Base-by-base conservation (phyloP, 2,329 filamentous ascomycete species). In the Daldinia sp. region DNA sequence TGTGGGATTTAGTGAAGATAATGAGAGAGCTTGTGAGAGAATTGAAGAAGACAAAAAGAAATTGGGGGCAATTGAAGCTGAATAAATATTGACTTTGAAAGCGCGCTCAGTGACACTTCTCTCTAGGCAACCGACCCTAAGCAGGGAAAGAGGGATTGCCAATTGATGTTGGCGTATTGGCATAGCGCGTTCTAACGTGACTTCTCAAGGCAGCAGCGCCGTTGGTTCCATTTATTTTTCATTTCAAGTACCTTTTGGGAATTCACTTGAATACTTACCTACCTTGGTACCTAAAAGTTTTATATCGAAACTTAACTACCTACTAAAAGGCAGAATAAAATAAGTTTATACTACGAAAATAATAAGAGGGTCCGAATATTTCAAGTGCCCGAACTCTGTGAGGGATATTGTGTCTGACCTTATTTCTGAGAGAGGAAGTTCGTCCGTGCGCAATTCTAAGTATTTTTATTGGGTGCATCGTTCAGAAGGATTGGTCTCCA, bases 121-220 rank as follows among this genome's bases (percentile, higher is more conserved):
- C 48, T 58, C 48, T 50, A 63, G 60, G 60, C 49, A 63, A 50
- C 53, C 23, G 25, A 45, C 35, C 54, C 49, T 48, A 8, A 34
- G 19, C 2, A 25, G 50, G 49, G 53, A 48, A 53, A 30, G 49
- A 34, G 15, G 19, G n/a, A 27, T 53, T n/a, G 23, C 30, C n/a
- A 43, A 43, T 54, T 34, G 15, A 57, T 29, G 25, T 23, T 39
- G 37, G 29, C 8, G 17, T 29, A 21, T 21, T 30, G 25, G 27
- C 19, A 27, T 8, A 17, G 54, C 49, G 54, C 49, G 60, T 30
- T 29, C 11, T 15, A 63, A 54, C 39, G 60, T 58, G 60, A 54
- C 54, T 58, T 53, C 25, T 15, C 60, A 49, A 58, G 54, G 54
- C 54, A 58, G 37, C 54, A 63, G 34, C 11, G 48, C 34, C 39